phyloP scores from a whole-genome alignment of 108 stramenopile genomes.

The Seminavis robusta region DNA sequence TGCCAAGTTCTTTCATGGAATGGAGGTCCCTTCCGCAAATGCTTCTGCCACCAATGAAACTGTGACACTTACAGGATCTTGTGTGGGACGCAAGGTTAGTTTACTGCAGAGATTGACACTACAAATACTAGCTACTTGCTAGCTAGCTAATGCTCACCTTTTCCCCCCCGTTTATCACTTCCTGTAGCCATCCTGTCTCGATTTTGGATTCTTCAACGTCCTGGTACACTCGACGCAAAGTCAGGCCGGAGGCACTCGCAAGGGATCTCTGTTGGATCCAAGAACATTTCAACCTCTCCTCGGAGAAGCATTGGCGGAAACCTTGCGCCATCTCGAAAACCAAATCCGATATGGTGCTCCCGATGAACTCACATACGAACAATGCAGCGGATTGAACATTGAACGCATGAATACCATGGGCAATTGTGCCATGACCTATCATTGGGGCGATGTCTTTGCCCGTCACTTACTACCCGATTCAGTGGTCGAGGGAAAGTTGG shows the following conservation, averaged over 20 bases:
- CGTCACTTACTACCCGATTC: slow-evolving; percentile 6
- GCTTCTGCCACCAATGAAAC: no score
- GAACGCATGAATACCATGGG: slow-evolving; percentile 16
- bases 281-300: slow-evolving; percentile 22
- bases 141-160: no score
- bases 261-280: slow-evolving; percentile 42
- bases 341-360: slow-evolving; percentile 19
- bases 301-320: slow-evolving; percentile 41
- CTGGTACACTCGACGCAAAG: slow-evolving; percentile 39
- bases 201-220: no score
- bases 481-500: slow-evolving; percentile 12
- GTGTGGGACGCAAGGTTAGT: no score
- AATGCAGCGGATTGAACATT: background rate
- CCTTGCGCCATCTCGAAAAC: slow-evolving; percentile 25
- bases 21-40: no score
- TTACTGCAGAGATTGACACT: no score
- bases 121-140: no score
- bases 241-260: slow-evolving; percentile 29
- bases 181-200: no score
- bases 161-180: no score
- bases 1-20: slow-evolving; percentile 28
- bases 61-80: no score
- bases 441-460: slow-evolving; percentile 31
- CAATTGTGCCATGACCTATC: slow-evolving; percentile 40
- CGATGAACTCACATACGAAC: background rate